Percentiles rank a stretch among this genome's conserved stretches.
phyloP scores from a whole-genome alignment of 75 land plant species.

The Selaginella moellendorffii region DNA sequence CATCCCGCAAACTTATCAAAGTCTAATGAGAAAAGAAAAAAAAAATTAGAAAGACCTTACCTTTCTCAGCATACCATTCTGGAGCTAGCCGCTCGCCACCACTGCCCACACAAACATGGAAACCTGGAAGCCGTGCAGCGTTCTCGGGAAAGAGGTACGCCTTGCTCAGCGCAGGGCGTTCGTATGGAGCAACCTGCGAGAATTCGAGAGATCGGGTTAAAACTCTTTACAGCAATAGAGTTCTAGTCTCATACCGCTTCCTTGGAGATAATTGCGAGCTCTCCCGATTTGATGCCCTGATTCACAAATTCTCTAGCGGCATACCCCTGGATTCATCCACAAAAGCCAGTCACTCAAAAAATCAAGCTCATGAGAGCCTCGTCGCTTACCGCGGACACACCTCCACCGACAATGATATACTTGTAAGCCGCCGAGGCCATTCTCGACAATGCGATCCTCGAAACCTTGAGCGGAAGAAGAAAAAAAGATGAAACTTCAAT shows the following conservation, averaged over 20 bases:
- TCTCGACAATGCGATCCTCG: neutral
- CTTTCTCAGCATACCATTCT: constrained; percentile 89
- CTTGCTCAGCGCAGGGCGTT: constrained; percentile 96
- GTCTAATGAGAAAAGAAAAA: no score
- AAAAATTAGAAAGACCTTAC: constrained; percentile 16
- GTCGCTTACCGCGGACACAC: constrained; percentile 51
- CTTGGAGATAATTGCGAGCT: constrained; percentile 86
- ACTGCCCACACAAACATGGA: constrained; percentile 87
- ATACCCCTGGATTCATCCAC: constrained; percentile 88
- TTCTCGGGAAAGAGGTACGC: constrained; percentile 80
- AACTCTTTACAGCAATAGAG: no score
- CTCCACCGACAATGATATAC: constrained; percentile 66
- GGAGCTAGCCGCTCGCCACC: constrained; percentile 85
- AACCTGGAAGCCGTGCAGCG: constrained; percentile 94
- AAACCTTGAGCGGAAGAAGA: no score
- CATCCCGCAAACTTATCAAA: no score
- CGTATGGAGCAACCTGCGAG: constrained; percentile 92
- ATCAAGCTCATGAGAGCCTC: neutral
- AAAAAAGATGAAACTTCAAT: no score
- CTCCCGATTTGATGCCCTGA: constrained; percentile 64
- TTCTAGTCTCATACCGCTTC: constrained; percentile 88
- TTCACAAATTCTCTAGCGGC: constrained; percentile 90
- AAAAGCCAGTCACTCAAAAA: no score
- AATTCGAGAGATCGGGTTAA: no score
- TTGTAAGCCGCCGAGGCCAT: constrained; percentile 27